Base-by-base conservation (phyloP, 768 basidiomycete species). In the Gymnopilus junonius region DNA sequence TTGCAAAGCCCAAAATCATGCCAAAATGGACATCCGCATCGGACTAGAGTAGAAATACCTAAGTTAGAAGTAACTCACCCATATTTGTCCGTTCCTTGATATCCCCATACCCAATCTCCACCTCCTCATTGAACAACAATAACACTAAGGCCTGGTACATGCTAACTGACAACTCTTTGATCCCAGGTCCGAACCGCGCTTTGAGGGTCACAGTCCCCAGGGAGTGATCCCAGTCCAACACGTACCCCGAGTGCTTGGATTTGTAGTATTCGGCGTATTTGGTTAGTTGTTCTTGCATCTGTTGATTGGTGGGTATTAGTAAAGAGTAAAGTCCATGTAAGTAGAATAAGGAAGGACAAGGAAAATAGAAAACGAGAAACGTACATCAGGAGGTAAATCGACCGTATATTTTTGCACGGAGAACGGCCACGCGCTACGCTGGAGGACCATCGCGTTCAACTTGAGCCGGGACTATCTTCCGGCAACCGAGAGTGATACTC, bases 81-180 rank as follows among this genome's bases (percentile, higher is more conserved):
- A 97, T 87, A 31, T 85, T 77, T 0, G 90, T 92, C 67, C 84
- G 80, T 56, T 80, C 85, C 56, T 83, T 78, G 53, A 98, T 90
- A 23, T 93, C 89, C 34, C 73, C 72, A 75, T 90, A 95, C 2
- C 82, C 74, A 2, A 94, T 71, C 65, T 86, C 86, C 15, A 69
- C 68, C 51, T 80, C 78, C 1, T 90, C 84, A 69, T 97, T 95
- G 83, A 98, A 99, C 12, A 94, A 81, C 20, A 98, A 77, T 0
- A 99, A 77, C 2, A 97, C 85, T n/a, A 92, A 75, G 0, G 91
- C 91, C 73, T 99, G 97, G 73, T 93, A 95, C 74, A 99, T 79
- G 71, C 92, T 94, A 67, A 99, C 90, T 12, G 90, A 88, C 42
- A 99, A 82, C 73, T 99, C 96, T 75, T 99, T 99, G 65, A 79